A percentile compares a stretch with the other conserved stretches of the same genome.
Conservation (phyloP, 768 basidiomycete genomes). For the Gymnopilus dilepis region DNA sequence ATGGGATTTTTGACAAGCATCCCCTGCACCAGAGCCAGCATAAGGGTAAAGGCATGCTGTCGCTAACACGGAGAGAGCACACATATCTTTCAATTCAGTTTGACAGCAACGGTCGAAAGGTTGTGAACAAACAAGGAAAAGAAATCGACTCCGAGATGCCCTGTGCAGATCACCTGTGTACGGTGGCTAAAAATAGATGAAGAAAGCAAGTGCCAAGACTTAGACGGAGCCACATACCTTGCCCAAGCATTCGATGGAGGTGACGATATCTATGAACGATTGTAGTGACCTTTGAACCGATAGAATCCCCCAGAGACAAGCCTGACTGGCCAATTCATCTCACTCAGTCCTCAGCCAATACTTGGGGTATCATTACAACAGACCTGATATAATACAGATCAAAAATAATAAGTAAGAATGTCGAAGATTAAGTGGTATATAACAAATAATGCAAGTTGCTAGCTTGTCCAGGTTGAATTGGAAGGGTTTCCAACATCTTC, state of each 20-base stretch:
- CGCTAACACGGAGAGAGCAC: constrained; percentile 25
- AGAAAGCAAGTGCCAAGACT: too few relatives aligned
- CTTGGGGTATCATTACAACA: neutral
- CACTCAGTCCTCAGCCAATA: too few relatives aligned
- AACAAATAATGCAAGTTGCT: neutral
- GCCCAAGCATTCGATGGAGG: too few relatives aligned
- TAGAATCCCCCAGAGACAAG: too few relatives aligned
- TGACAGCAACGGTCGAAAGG: constrained; percentile 26
- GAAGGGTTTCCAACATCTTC: too few relatives aligned
- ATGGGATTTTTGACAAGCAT: too few relatives aligned
- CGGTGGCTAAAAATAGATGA: neutral
- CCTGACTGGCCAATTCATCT: too few relatives aligned
- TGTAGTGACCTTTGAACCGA: too few relatives aligned
- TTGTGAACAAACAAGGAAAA: neutral
- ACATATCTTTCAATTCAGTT: constrained; percentile 12
- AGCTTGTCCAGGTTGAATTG: too few relatives aligned
- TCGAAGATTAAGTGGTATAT: neutral
- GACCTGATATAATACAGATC: neutral
- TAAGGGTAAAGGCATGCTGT: neutral
- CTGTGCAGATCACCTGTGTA: neutral
- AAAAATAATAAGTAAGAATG: neutral
- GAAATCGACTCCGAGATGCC: neutral
- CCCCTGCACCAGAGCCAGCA: neutral
- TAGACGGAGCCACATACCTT: too few relatives aligned
- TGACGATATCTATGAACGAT: too few relatives aligned